A percentile compares a stretch with the other conserved stretches of the same genome.
These are phyloP conservation scores for Danielia oregonensis DNA, from an alignment of 805 yeast species.

Conservation along the genomic window DNA sequence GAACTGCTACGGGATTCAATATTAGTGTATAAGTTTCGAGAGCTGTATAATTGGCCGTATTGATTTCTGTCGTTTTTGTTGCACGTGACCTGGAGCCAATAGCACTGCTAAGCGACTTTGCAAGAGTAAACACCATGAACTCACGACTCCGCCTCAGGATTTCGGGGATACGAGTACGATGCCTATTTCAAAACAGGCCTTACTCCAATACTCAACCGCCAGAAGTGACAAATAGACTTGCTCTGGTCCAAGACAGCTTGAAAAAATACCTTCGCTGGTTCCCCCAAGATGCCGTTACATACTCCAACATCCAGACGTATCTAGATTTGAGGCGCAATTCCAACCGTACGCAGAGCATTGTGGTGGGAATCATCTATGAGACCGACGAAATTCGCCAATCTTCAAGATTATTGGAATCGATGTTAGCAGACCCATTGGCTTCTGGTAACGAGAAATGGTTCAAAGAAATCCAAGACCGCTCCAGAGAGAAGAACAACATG, in stretches of 20 bases:
- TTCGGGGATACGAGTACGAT: no score
- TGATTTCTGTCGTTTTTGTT: no score
- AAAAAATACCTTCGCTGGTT: conserved; percentile 16
- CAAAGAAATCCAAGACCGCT: conserved; percentile 19
- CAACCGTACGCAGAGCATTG: conserved; percentile 14
- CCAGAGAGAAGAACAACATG: conserved; percentile 15
- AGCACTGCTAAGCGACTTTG: no score
- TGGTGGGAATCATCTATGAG: conserved; percentile 34
- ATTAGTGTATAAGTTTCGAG: no score
- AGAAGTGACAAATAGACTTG: no score
- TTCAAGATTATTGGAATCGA: conserved; percentile 32
- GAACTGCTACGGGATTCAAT: no score
- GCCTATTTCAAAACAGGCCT: no score
- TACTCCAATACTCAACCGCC: no score
- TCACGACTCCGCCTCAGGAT: no score
- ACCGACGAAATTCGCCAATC: conserved; percentile 14
- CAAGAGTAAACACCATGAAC: no score
- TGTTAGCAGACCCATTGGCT: conserved; percentile 41
- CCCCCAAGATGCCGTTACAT: conserved; percentile 19
- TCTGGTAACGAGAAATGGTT: conserved; percentile 30
- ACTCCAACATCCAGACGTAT: conserved; percentile 15
- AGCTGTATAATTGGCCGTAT: no score
- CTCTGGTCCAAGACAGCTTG: conserved; percentile 10
- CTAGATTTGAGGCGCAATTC: conserved; percentile 7
- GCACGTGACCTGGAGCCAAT: no score